phyloP scores from a whole-genome alignment of 169 alveolate genomes.

The Cyclospora cayetanensis region DNA sequence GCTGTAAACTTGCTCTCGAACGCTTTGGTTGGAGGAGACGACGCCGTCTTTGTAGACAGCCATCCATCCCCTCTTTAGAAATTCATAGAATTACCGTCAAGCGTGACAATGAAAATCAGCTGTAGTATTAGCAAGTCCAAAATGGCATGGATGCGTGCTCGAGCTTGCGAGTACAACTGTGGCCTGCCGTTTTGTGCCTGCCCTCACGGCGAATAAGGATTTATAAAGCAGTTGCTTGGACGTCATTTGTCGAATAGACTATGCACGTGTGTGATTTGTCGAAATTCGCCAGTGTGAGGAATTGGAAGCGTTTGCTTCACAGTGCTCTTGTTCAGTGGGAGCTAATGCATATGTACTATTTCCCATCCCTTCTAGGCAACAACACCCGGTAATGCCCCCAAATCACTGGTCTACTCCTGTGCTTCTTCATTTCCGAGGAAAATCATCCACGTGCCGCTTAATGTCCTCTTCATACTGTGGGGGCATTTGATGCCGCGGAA shows the following conservation, averaged over 20 bases:
- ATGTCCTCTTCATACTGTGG: neutral
- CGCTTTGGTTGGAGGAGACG: neutral
- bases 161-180: neutral
- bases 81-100: neutral
- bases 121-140: neutral
- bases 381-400: neutral
- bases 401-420: neutral
- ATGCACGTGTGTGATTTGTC: neutral
- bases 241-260: neutral
- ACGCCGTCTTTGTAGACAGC: neutral
- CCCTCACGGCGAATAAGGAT: neutral
- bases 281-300: neutral
- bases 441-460: neutral
- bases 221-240: neutral
- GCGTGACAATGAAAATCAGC: neutral
- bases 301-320: neutral
- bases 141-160: neutral
- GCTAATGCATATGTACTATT: neutral
- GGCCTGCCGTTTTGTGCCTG: neutral
- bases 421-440: neutral
- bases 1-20: neutral
- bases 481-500: neutral
- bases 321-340: neutral
- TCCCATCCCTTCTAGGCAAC: neutral
- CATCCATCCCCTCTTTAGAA: neutral